These are phyloP conservation scores for Coemansia sp. DNA, from an alignment of 192 early-diverging fungal species.

Conservation along the genomic window DNA sequence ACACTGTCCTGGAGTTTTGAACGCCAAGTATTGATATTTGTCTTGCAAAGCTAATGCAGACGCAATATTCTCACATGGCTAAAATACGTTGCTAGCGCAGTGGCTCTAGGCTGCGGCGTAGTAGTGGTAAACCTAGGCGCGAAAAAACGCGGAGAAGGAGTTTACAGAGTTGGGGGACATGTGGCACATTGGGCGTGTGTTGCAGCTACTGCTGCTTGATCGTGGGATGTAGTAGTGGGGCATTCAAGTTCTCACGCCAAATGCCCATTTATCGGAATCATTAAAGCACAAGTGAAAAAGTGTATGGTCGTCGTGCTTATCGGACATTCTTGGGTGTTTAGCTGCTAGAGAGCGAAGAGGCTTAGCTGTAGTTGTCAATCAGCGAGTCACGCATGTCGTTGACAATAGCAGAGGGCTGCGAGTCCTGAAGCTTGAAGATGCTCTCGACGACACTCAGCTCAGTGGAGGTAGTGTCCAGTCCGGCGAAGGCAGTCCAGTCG, in stretches of 20 bases:
- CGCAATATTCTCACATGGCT: background rate
- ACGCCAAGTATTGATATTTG: too few species aligned
- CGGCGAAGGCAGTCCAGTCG: slow-evolving; percentile 97
- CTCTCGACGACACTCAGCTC: slow-evolving; percentile 96
- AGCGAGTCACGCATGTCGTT: slow-evolving; percentile 91
- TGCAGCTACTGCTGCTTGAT: background rate
- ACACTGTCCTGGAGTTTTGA: background rate
- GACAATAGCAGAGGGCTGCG: slow-evolving; percentile 85
- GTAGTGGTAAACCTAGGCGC: background rate
- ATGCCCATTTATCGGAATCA: background rate
- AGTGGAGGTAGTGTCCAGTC: slow-evolving; percentile 92
- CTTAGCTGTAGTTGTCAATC: slow-evolving; percentile 80
- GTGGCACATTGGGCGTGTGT: background rate
- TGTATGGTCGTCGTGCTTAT: background rate
- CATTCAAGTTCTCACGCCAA: background rate
- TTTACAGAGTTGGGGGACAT: background rate
- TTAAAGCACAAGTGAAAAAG: background rate
- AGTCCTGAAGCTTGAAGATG: slow-evolving; percentile 97
- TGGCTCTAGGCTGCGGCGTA: background rate
- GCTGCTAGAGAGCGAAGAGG: background rate
- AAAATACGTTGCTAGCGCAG: background rate
- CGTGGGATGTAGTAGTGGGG: background rate
- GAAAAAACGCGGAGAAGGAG: background rate
- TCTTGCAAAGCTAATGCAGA: background rate
- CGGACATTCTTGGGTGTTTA: background rate